These are phyloP conservation scores for Daldinia vernicosa DNA, from an alignment of 495 filamentous ascomycete genomes.

Conservation along the genomic window DNA sequence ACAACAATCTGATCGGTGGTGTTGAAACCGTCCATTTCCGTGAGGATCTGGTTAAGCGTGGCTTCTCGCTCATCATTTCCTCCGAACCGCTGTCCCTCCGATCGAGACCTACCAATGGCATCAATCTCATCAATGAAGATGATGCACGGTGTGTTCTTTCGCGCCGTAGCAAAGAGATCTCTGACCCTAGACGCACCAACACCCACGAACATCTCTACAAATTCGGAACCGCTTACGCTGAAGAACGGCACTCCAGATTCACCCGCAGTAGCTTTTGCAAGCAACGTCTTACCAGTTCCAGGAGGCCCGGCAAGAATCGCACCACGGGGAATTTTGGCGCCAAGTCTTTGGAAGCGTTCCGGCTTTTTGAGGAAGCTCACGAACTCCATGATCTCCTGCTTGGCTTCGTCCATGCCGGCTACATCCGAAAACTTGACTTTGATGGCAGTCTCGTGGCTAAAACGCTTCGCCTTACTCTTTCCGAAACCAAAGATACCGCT, in stretches of 20 bases:
- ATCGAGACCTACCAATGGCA: conserved; percentile 90
- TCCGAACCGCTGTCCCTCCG: conserved; percentile 73
- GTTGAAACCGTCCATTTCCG: conserved; percentile 99
- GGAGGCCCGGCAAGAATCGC: conserved; percentile 96
- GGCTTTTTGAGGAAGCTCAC: conserved; percentile 94
- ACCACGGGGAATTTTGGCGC: conserved; percentile 96
- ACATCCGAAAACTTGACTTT: conserved; percentile 98
- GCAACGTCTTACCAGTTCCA: conserved; percentile 96
- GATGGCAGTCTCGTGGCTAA: conserved; percentile 95
- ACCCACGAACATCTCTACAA: conserved; percentile 99
- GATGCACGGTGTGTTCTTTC: conserved; percentile 97
- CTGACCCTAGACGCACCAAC: conserved; percentile 94
- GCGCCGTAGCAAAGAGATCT: conserved; percentile 92
- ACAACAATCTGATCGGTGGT: conserved; percentile 97
- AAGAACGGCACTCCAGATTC: conserved; percentile 98
- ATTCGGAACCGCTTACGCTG: conserved; percentile 97
- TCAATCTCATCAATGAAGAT: conserved; percentile 99
- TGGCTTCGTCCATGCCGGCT: conserved; percentile 98
- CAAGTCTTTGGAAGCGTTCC: conserved; percentile 87
- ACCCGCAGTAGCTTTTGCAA: conserved; percentile 96
- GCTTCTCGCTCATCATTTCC: conserved; percentile 97
- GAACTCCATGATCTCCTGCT: conserved; percentile 99
- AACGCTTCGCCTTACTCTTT: conserved; percentile 92
- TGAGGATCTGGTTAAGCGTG: conserved; percentile 97
- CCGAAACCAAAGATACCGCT: conserved; percentile 93